Percentiles rank a stretch among this genome's conserved stretches.
These are phyloP conservation scores for Pseudonitzschia delicatissima DNA, from an alignment of 108 stramenopile species.

Conservation along the genomic window DNA sequence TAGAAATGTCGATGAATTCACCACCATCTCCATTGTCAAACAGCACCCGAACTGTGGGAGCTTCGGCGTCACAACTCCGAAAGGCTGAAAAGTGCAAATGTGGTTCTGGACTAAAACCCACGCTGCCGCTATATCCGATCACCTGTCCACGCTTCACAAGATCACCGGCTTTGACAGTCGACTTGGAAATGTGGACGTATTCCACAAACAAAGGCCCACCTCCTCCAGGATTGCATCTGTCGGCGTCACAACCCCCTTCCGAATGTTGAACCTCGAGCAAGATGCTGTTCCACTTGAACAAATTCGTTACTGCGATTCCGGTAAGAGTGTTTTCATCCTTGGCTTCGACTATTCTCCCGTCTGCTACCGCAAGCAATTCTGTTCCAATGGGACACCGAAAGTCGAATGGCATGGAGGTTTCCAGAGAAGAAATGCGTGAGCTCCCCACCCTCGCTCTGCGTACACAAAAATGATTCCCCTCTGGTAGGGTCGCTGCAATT, in stretches of 20 bases:
- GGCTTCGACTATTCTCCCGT: conserved; percentile 65
- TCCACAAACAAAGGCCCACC: conserved; percentile 67
- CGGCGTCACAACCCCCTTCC: background rate
- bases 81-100: conserved; percentile 83
- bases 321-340: conserved; percentile 49
- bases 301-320: conserved; percentile 79
- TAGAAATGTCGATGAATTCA: conserved; percentile 19
- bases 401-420: conserved; percentile 82
- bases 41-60: conserved; percentile 60
- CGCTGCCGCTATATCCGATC: conserved; percentile 68
- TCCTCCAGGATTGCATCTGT: background rate
- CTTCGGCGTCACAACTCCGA: conserved; percentile 47
- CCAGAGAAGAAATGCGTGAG: conserved; percentile 87
- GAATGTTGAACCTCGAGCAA: conserved; percentile 43
- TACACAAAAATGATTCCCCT: conserved; percentile 54
- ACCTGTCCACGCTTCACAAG: conserved; percentile 60
- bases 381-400: conserved; percentile 85
- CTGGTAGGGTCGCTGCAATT: conserved; percentile 11
- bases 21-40: conserved; percentile 18
- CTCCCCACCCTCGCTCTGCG: conserved; percentile 76
- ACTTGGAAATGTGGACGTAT: conserved; percentile 79
- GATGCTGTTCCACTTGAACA: conserved; percentile 85
- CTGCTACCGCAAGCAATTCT: conserved; percentile 62
- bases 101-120: conserved; percentile 81
- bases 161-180: conserved; percentile 64